Percentiles rank a stretch among this genome's conserved stretches.
Evolutionary conservation across 441 rosid genomes (phyloP).

Genomic region (Dalechampia spathulata): DNA sequence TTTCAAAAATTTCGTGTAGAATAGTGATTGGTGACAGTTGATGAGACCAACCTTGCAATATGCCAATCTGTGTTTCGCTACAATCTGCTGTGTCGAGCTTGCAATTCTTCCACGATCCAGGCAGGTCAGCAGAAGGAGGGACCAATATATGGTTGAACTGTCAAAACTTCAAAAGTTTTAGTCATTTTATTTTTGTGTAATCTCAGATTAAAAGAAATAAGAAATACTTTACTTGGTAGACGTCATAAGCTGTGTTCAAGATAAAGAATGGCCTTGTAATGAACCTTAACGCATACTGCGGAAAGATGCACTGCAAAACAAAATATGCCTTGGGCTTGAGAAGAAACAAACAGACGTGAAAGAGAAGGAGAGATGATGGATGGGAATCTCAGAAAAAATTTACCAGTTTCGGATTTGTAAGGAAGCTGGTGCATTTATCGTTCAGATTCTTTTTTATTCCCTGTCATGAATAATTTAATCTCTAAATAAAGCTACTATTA

Average conservation of each 20-base stretch:
- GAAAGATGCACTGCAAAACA: conserved; percentile 70
- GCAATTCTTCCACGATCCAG: conserved; percentile 77
- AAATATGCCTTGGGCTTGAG: conserved; percentile 1
- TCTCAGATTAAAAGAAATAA: neutral
- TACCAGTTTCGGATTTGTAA: conserved; percentile 55
- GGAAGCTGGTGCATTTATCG: conserved; percentile 41
- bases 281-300: conserved; percentile 56
- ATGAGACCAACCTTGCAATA: conserved; percentile 55
- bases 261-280: conserved; percentile 62
- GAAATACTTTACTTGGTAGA: conserved; percentile 57
- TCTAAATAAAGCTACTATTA: conserved; percentile 3
- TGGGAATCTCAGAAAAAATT: neutral
- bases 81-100: conserved; percentile 56
- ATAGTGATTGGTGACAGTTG: neutral
- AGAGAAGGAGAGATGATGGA: neutral
- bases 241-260: conserved; percentile 73
- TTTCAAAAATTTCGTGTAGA: neutral
- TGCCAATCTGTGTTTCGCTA: conserved; percentile 43
- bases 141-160: conserved; percentile 88
- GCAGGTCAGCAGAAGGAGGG: conserved; percentile 78
- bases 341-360: neutral
- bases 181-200: neutral
- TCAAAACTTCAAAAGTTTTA: conserved; percentile 4
- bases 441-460: conserved; percentile 57
- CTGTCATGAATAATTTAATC: conserved; percentile 32